phyloP scores from a whole-genome alignment of 2,329 filamentous ascomycete genomes.

The Penicillium sp. region DNA sequence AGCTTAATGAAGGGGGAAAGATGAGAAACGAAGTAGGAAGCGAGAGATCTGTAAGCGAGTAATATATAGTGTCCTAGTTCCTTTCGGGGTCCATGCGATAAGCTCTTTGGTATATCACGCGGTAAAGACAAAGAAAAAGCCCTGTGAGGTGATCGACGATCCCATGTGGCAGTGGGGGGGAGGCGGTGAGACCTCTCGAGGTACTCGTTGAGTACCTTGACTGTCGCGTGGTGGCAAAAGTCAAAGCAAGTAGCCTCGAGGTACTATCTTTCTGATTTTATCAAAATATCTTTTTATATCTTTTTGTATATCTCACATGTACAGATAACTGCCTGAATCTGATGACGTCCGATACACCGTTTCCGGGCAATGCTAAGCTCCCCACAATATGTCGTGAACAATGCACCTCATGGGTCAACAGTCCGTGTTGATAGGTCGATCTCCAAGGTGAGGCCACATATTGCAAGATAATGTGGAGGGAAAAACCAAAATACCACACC shows the following conservation, averaged over 20 bases:
- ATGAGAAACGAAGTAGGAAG: neutral
- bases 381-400: constrained; percentile 3
- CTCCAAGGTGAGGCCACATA: neutral
- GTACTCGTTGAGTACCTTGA: neutral
- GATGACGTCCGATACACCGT: neutral
- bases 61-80: neutral
- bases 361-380: constrained; percentile 1
- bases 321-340: neutral
- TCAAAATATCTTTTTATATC: neutral
- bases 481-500: neutral
- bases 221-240: neutral
- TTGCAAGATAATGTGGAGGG: constrained; percentile 9
- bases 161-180: constrained; percentile 8
- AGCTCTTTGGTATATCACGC: constrained; percentile 2
- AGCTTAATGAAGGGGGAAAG: constrained; percentile 1
- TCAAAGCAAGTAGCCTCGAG: neutral
- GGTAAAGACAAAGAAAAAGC: neutral
- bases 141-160: constrained; percentile 2
- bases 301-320: neutral
- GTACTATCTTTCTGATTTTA: constrained; percentile 3
- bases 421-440: constrained; percentile 3
- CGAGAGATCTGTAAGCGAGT: neutral
- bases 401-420: neutral
- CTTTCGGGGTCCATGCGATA: neutral
- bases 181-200: neutral